Evolutionary conservation across 2,329 filamentous ascomycete genomes (phyloP).

Genomic region (Geosmithia flava): DNA sequence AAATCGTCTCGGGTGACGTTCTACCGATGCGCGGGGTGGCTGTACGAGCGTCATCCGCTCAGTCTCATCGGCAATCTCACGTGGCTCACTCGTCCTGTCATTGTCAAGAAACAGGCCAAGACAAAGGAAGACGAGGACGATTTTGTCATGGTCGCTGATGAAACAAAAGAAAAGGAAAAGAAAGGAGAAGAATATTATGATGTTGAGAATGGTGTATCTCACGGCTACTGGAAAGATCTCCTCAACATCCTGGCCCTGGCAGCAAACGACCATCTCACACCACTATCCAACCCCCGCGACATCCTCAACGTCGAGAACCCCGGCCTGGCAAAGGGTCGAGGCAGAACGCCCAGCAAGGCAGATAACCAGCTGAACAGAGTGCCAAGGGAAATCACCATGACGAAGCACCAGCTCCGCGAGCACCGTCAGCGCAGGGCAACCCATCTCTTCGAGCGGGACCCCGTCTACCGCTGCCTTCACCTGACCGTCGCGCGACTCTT

Average conservation of each 20-base stretch:
- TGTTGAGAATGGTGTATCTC: constrained; percentile 34
- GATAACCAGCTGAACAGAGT: no score
- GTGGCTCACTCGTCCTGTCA: constrained; percentile 43
- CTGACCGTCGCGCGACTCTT: constrained; percentile 42
- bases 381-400: no score
- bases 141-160: constrained; percentile 15
- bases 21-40: constrained; percentile 43
- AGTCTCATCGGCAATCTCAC: constrained; percentile 39
- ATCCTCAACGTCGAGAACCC: constrained; percentile 25
- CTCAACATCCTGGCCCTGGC: constrained; percentile 42
- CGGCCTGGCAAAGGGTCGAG: no score
- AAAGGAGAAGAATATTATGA: constrained; percentile 27
- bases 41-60: constrained; percentile 38
- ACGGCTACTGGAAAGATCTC: constrained; percentile 52
- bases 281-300: constrained; percentile 21
- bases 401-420: no score
- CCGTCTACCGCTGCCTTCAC: constrained; percentile 38
- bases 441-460: constrained; percentile 25
- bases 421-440: constrained; percentile 27
- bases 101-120: constrained; percentile 37
- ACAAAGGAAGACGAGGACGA: constrained; percentile 21
- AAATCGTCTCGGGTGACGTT: constrained; percentile 34
- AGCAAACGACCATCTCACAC: constrained; percentile 31
- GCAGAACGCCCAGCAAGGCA: neutral
- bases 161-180: constrained; percentile 9